Evolutionary conservation across 2,329 filamentous ascomycete species (phyloP).

Genomic region (Colletotrichum phormii): DNA sequence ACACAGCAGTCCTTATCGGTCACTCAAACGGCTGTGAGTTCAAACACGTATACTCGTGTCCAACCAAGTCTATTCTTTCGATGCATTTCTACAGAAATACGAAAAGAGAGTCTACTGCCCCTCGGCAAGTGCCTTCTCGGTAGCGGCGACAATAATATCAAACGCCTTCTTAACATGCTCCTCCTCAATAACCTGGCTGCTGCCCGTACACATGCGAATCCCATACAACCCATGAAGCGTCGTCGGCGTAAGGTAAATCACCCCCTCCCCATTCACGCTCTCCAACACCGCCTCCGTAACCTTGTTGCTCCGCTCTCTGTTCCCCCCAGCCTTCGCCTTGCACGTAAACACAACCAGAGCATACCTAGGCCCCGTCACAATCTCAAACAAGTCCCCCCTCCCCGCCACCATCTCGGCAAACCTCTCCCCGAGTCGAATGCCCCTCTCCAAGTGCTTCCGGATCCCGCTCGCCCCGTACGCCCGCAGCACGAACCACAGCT

Average conservation of each 20-base stretch:
- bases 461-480: constrained; percentile 84
- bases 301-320: constrained; percentile 68
- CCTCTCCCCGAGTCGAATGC: constrained; percentile 75
- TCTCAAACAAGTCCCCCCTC: constrained; percentile 77
- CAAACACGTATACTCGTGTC: neutral
- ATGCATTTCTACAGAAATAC: neutral
- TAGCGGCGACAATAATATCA: constrained; percentile 74
- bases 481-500: constrained; percentile 95
- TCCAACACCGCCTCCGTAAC: constrained; percentile 83
- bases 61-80: neutral
- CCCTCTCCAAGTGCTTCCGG: constrained; percentile 76
- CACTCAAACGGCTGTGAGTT: neutral
- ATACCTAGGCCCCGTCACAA: constrained; percentile 81
- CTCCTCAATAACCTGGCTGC: constrained; percentile 76
- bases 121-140: constrained; percentile 63
- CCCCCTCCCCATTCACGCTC: constrained; percentile 76
- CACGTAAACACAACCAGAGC: constrained; percentile 83
- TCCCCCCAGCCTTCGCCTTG: constrained; percentile 14
- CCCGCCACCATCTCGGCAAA: constrained; percentile 72
- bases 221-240: constrained; percentile 79
- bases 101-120: constrained; percentile 12
- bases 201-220: constrained; percentile 82
- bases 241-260: constrained; percentile 86
- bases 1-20: neutral
- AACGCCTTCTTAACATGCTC: constrained; percentile 80